These are phyloP conservation scores for Rhizophora apiculata DNA, from an alignment of 345 rosid genomes.

Conservation along the genomic window DNA sequence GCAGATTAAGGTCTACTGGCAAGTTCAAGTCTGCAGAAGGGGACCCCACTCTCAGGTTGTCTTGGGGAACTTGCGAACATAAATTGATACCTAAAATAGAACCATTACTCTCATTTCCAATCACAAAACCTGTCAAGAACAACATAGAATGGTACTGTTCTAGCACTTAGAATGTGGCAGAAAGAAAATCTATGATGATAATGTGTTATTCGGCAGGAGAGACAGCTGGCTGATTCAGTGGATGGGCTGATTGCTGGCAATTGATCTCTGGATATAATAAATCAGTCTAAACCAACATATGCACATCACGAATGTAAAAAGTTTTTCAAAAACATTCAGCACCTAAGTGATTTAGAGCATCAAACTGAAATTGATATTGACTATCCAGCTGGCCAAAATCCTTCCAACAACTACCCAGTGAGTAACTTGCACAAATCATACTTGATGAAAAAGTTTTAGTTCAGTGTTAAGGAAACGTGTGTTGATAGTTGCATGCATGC, in stretches of 20 bases:
- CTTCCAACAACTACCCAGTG: slow-evolving; percentile 19
- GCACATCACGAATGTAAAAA: slow-evolving; percentile 23
- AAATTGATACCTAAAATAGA: slow-evolving; percentile 54
- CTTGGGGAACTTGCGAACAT: slow-evolving; percentile 15
- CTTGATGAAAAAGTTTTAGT: slow-evolving; percentile 2
- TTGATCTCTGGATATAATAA: slow-evolving; percentile 31
- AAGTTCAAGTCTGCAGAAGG: slow-evolving; percentile 16
- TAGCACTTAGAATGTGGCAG: slow-evolving; percentile 15
- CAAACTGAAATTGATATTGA: slow-evolving; percentile 19
- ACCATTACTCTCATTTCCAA: slow-evolving; percentile 42
- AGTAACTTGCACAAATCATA: not conserved
- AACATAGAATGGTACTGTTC: slow-evolving; percentile 25
- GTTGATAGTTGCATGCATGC: not conserved
- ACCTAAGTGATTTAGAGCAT: slow-evolving; percentile 23
- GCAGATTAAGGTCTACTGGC: slow-evolving; percentile 11
- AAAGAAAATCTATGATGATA: slow-evolving; percentile 12
- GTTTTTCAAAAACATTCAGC: slow-evolving; percentile 26
- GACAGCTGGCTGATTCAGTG: slow-evolving; percentile 38
- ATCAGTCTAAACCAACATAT: slow-evolving; percentile 21
- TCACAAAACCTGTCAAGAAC: slow-evolving; percentile 24
- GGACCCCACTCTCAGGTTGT: no score
- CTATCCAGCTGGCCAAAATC: slow-evolving; percentile 4
- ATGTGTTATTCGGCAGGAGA: slow-evolving; percentile 30
- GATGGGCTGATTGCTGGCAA: slow-evolving; percentile 42
- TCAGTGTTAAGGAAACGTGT: slow-evolving; percentile 2